Evolutionary conservation across 2,329 filamentous ascomycete species (phyloP).

Genomic region (Plectosphaerella sp.): DNA sequence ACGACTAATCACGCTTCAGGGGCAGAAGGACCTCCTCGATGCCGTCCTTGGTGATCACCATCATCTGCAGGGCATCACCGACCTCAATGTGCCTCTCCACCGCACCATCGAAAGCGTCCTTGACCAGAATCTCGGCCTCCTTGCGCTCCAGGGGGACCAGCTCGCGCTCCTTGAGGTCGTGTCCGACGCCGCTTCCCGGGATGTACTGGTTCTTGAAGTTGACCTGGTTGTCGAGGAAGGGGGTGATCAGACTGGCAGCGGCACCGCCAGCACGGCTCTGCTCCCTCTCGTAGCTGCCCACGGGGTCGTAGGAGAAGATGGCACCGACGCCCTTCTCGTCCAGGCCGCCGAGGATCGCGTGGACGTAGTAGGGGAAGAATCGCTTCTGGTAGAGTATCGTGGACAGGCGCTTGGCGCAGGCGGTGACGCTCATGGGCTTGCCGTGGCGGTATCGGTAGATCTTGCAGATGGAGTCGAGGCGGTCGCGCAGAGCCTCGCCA

Average conservation of each 20-base stretch:
- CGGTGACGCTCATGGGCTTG: conserved; percentile 91
- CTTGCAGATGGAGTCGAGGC: conserved; percentile 90
- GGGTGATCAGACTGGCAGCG: conserved; percentile 93
- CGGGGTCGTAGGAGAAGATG: conserved; percentile 95
- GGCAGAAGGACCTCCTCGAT: conserved; percentile 81
- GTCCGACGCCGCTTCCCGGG: conserved; percentile 77
- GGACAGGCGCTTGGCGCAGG: conserved; percentile 89
- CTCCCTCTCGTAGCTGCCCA: conserved; percentile 96
- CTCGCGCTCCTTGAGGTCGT: conserved; percentile 70
- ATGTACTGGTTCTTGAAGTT: conserved; percentile 99
- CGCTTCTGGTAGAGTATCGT: conserved; percentile 97
- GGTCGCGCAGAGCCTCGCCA: conserved; percentile 88
- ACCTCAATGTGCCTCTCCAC: conserved; percentile 99
- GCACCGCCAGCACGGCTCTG: conserved; percentile 92
- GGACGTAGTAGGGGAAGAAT: conserved; percentile 98
- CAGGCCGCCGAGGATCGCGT: conserved; percentile 87
- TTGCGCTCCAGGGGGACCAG: conserved; percentile 64
- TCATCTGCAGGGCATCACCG: conserved; percentile 91
- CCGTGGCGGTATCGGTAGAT: conserved; percentile 99
- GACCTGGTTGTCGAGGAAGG: conserved; percentile 98
- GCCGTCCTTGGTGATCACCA: conserved; percentile 84
- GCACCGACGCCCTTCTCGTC: conserved; percentile 94
- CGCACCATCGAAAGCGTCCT: conserved; percentile 96
- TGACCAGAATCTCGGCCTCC: conserved; percentile 81
- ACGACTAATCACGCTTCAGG: conserved; percentile 79